Evolutionary conservation across 179 eudicot genomes (phyloP), one percentile per base, ranked within the genome.

Genomic region (Dionaea muscipula): DNA sequence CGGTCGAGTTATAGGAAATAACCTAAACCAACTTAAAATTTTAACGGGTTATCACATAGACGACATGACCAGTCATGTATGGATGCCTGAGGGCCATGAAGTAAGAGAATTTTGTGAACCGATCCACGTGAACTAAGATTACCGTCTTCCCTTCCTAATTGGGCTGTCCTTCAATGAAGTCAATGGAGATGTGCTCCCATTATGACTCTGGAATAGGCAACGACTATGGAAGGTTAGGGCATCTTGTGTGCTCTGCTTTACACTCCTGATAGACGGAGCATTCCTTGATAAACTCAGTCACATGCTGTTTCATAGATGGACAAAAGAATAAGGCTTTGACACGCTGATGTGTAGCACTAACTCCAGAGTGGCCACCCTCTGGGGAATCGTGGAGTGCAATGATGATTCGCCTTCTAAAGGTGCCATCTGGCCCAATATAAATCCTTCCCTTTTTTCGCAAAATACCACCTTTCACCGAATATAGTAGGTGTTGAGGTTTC

Each of bases 91-190:
- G 16, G 18, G 28, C 26, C 5, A 48, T 9, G 21, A 48, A 48
- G 28, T 48, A 26, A 48, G 28, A 23, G 16, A 5, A 48, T n/a
- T 48, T 48, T 7, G 52, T 20, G 7, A 21, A 17, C 9, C 18
- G 18, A 17, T 48, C 28, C 13, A 48, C 21, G 11, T 17, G 7
- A 7, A 48, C 25, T 20, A 48, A n/a, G 16, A 48, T 48, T 8
- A 19, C 16, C 4, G 7, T 8, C 13, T 19, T 8, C 13, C 24
- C 28, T 20, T 9, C 5, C 6, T 7, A 45, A 17, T 36, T 36
- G 13, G 46, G 52, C 13, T 17, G 24, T 6, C 28, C 7, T 19
- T 20, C 52, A 48, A 48, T 48, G 52, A 48, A 48, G 52, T 48
- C 24, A 23, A 7, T 48, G 5, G 52, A 6, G 28, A 48, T n/a